Conservation (phyloP, 371 early-diverging fungal genomes). For the Rozella allomycis region DNA sequence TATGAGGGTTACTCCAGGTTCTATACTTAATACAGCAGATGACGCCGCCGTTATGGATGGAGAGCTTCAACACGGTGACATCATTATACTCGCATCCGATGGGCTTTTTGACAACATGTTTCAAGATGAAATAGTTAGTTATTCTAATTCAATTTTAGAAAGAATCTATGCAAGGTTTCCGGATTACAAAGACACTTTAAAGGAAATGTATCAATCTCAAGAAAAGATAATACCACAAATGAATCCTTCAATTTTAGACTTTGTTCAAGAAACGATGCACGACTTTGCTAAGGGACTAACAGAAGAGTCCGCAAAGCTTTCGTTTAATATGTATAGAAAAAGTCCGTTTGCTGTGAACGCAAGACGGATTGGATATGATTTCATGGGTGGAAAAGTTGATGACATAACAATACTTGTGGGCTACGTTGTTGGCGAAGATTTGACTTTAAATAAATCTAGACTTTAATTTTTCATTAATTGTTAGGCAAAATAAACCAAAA, state of each 20-base stretch:
- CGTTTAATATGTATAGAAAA: neutral
- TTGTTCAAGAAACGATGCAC: too few relatives aligned
- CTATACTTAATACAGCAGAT: constrained; percentile 2
- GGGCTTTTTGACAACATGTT: constrained; percentile 4
- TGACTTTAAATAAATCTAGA: too few relatives aligned
- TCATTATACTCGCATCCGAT: constrained; percentile 4
- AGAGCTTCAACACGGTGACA: constrained; percentile 2
- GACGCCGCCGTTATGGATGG: constrained; percentile 1
- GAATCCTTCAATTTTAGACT: too few relatives aligned
- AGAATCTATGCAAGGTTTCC: neutral
- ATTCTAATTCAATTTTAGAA: constrained; percentile 1
- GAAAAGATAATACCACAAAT: neutral
- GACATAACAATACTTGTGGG: constrained; percentile 3
- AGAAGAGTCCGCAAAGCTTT: constrained; percentile 1
- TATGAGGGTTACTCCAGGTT: constrained; percentile 1
- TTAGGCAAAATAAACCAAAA: too few relatives aligned
- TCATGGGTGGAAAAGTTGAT: constrained; percentile 3
- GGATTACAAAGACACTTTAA: neutral
- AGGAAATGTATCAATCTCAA: neutral
- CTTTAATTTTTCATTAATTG: too few relatives aligned
- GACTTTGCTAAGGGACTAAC: too few relatives aligned
- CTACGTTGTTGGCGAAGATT: constrained; percentile 2
- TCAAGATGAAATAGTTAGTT: constrained; percentile 1
- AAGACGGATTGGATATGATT: neutral
- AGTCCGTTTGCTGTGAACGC: neutral